Conservation (phyloP, 352 stramenopile genomes). For the Pseudoperonospora humuli region DNA sequence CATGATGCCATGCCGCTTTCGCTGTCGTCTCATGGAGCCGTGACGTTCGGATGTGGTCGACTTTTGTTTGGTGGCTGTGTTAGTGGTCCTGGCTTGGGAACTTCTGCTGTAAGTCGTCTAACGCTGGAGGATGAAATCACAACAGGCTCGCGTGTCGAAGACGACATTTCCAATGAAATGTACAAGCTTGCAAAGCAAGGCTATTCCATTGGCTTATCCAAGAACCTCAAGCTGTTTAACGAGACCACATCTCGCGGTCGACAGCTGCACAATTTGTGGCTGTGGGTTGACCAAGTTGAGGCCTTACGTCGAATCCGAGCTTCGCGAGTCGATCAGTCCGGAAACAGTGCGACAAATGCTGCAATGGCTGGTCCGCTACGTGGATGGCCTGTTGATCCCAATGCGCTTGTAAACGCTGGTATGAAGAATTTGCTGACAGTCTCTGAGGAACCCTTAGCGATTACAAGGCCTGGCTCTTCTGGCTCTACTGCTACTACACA, state of each 20-base stretch:
- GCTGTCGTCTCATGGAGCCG: slow-evolving; percentile 52
- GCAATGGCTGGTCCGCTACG: slow-evolving; percentile 37
- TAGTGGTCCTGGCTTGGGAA: slow-evolving; percentile 22
- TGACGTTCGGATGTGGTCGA: slow-evolving; percentile 72
- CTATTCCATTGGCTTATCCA: slow-evolving; percentile 70
- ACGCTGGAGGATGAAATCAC: slow-evolving; percentile 27
- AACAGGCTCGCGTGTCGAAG: slow-evolving; percentile 18
- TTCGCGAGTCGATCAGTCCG: slow-evolving; percentile 41
- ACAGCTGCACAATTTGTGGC: slow-evolving; percentile 58
- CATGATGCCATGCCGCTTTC: slow-evolving; percentile 83
- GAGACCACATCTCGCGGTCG: slow-evolving; percentile 29
- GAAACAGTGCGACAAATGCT: slow-evolving; percentile 20
- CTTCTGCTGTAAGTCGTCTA: slow-evolving; percentile 29
- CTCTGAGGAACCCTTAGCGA: slow-evolving; percentile 12
- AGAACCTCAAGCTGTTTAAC: slow-evolving; percentile 68
- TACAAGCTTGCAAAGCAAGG: slow-evolving; percentile 62
- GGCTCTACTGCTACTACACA: slow-evolving; percentile 8
- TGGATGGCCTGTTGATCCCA: slow-evolving; percentile 66
- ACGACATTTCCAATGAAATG: slow-evolving; percentile 77
- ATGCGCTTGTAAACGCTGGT: slow-evolving; percentile 47
- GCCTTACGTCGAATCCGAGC: slow-evolving; percentile 54
- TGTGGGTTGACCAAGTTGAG: slow-evolving; percentile 83
- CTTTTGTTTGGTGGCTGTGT: slow-evolving; percentile 53
- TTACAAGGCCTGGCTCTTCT: slow-evolving; percentile 2
- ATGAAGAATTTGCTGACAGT: slow-evolving; percentile 58